Evolutionary conservation across 1,139 yeast species (phyloP), one percentile per base, ranked within the genome.

Genomic region (Taphrina populina): DNA sequence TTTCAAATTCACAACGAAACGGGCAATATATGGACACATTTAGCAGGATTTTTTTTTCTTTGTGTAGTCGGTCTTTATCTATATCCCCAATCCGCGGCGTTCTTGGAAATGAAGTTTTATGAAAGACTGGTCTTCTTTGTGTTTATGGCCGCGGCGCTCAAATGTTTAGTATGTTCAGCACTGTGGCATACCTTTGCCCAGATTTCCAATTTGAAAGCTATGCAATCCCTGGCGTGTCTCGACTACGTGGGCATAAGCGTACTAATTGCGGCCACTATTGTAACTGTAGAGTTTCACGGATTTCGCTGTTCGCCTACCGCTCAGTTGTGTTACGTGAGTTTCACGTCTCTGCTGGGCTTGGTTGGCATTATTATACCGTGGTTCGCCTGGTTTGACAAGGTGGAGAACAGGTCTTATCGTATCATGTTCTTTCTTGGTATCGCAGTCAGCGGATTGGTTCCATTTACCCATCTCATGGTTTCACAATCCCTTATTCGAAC

Each of bases 221-320:
- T 95, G 67, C 76, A 82, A 61, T 78, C 80, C 58, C 87, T 86
- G 70, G 96, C 96, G 0, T 92, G 98, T 70, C 82, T 90, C 45
- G 98, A 92, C 71, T 92, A 92, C 69, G 84, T 95, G 6, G 98
- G 98, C 1, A 92, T 92, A 63, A 88, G 96, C 0, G 78, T 88
- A 10, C 73, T 92, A 61, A 88, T 92, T 63, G 84, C 96, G 0
- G 90, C 95, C n/a, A 86, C 95, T 1, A 84, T 92, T 52, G 74
- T 92, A 40, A 80, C 95, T 3, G 84, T 92, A 0, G 96, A 90
- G 69, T 88, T 86, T 68, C 79, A 88, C 34, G 78, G 92, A 1
- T 76, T 92, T 58, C 83, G 80, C 67, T 75, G 83, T 62, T 78
- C 80, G 63, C 82, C 86, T 2, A 66, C 70, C 32, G 67, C 78